Evolutionary conservation across 306 rosid species (phyloP).

Genomic region (Inga leiocalycina): DNA sequence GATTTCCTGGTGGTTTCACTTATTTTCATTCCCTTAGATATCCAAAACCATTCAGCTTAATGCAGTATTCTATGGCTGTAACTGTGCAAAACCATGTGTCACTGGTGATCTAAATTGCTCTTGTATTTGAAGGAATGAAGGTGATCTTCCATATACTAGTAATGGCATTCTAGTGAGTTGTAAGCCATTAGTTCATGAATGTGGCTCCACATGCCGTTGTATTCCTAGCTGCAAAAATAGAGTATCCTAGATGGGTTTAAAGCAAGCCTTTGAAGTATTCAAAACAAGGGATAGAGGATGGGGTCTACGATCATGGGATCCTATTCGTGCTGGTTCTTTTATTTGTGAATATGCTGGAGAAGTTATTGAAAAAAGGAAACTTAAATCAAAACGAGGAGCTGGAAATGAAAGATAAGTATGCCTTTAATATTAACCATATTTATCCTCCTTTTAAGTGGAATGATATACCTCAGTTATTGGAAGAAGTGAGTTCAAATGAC

Average conservation of each 20-base stretch:
- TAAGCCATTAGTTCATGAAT: slow-evolving; percentile 60
- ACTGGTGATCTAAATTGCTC: slow-evolving; percentile 62
- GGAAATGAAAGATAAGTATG: slow-evolving; percentile 51
- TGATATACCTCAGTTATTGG: slow-evolving; percentile 54
- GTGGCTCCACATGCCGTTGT: slow-evolving; percentile 63
- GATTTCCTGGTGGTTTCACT: slow-evolving; percentile 55
- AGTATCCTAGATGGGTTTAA: slow-evolving; percentile 60
- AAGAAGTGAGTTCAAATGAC: slow-evolving; percentile 43
- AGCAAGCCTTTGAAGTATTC: slow-evolving; percentile 56
- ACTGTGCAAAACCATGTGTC: slow-evolving; percentile 49
- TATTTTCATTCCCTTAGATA: slow-evolving; percentile 52
- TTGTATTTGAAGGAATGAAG: slow-evolving; percentile 60
- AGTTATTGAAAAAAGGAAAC: slow-evolving; percentile 48
- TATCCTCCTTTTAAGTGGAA: slow-evolving; percentile 59
- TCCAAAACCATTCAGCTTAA: slow-evolving; percentile 40
- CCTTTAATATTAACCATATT: slow-evolving; percentile 55
- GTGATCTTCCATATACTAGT: slow-evolving; percentile 58
- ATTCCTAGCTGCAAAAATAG: slow-evolving; percentile 64
- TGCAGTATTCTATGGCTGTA: slow-evolving; percentile 49
- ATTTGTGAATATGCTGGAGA: slow-evolving; percentile 75
- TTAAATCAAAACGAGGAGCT: slow-evolving; percentile 30
- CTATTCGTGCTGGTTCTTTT: slow-evolving; percentile 67
- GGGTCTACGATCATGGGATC: slow-evolving; percentile 71
- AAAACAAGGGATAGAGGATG: slow-evolving; percentile 66
- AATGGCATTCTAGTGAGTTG: slow-evolving; percentile 57